Base-by-base conservation (phyloP, 2,329 filamentous ascomycete species). In the Penicillium sp. region DNA sequence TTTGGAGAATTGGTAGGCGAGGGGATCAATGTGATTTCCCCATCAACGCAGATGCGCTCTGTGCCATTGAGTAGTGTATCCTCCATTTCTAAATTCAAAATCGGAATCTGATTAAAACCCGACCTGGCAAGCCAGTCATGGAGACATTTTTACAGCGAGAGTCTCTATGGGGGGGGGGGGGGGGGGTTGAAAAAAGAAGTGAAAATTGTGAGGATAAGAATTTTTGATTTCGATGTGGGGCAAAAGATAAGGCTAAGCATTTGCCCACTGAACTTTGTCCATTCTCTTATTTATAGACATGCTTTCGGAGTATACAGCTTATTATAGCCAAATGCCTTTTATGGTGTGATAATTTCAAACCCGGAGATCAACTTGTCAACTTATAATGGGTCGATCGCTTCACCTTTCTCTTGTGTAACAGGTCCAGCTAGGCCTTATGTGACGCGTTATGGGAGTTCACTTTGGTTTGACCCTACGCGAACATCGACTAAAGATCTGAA, bases 1-100 rank as follows among this genome's bases (percentile, higher is more conserved):
- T 82, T 78, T 28, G 79, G 78, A 10, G 78, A 80, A 50, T 75
- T 69, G 12, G 79, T 80, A n/a, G 82, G 82, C 51, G 80, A 77
- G 3, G 82, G 82, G 3, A 78, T 77, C 26, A 84, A 75, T 19
- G 82, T 75, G 42, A 84, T 75, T 55, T 84, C 77, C 52, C 67
- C 67, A 43, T 69, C 62, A 31, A 64, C 62, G 46, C 56, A 57
- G 17, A 69, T 60, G 38, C 63, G 60, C 37, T 60, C 60, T 8
- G 67, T 69, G 33, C 67, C 67, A 46, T 65, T 64, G n/a, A 67
- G 60, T 14, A 56, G 49, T 43, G 28, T 16, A 22, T 64, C 61
- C 17, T 56, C 52, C 61, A 61, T 60, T 35, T 35, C 19, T 22
- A 14, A 35, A 55, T 49, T 42, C 16, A 33, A 51, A 38, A 51